A percentile compares a stretch with the other conserved stretches of the same genome.
Evolutionary conservation across 140 eudicot genomes (phyloP).

Genomic region (Stevia rebaudiana): DNA sequence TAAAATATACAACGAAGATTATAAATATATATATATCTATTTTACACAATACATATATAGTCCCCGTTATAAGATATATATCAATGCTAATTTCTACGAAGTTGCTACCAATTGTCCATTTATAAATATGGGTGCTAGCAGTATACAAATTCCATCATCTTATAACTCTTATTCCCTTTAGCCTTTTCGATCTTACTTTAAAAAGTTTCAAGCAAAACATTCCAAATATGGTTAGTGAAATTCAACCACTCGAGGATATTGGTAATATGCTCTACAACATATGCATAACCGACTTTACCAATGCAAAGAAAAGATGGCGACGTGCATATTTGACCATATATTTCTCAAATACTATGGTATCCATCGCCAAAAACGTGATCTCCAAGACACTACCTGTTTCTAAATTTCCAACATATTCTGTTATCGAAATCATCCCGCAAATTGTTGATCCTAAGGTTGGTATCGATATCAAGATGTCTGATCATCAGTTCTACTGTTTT

Average conservation of each 20-base stretch:
- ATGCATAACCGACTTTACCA: constrained; percentile 37
- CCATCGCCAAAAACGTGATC: constrained; percentile 31
- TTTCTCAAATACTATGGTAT: constrained; percentile 40
- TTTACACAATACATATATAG: too few relatives aligned
- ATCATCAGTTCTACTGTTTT: neutral
- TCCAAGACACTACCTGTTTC: constrained; percentile 13
- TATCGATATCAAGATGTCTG: neutral
- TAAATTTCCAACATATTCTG: constrained; percentile 28
- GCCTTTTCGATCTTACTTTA: too few relatives aligned
- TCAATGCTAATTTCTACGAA: too few relatives aligned
- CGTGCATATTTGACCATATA: constrained; percentile 47
- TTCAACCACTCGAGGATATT: constrained; percentile 17
- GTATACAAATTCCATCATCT: too few relatives aligned
- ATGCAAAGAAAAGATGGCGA: constrained; percentile 71
- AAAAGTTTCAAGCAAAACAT: neutral
- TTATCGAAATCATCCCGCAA: constrained; percentile 30
- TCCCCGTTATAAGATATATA: too few relatives aligned
- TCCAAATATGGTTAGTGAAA: neutral
- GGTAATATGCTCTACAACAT: constrained; percentile 35
- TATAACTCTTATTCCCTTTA: too few relatives aligned
- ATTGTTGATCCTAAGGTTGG: neutral
- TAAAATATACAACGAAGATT: too few relatives aligned
- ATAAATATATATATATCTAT: too few relatives aligned
- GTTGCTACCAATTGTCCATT: too few relatives aligned
- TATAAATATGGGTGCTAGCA: too few relatives aligned